Evolutionary conservation across 805 yeast genomes (phyloP).

Genomic region (Saccharomycopsis microspora): DNA sequence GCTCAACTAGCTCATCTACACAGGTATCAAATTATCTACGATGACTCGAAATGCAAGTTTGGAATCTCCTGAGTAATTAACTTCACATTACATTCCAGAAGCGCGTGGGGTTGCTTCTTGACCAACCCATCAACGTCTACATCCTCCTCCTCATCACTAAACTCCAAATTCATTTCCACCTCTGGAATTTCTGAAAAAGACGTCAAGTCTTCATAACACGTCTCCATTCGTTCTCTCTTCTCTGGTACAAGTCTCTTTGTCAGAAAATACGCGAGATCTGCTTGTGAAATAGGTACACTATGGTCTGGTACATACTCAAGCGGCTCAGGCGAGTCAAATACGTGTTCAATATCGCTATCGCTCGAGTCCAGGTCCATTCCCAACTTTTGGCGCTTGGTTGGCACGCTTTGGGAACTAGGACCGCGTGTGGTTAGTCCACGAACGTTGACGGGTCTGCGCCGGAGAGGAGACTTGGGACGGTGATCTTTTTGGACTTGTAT

Average conservation of each 20-base stretch:
- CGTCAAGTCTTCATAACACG: neutral
- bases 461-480: too few relatives aligned
- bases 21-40: neutral
- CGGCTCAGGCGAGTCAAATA: slow-evolving; percentile 18
- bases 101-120: slow-evolving; percentile 10
- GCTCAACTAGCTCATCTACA: neutral
- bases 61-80: slow-evolving; percentile 11
- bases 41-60: slow-evolving; percentile 6
- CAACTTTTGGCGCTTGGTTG: neutral
- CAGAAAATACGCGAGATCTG: slow-evolving; percentile 22
- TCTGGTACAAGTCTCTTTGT: slow-evolving; percentile 13
- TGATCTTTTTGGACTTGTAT: slow-evolving; percentile 14
- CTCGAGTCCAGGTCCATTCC: neutral
- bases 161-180: slow-evolving; percentile 3
- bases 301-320: slow-evolving; percentile 41
- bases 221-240: slow-evolving; percentile 1
- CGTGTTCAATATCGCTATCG: neutral
- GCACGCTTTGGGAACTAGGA: too few relatives aligned
- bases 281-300: slow-evolving; percentile 26
- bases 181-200: slow-evolving; percentile 11
- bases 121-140: slow-evolving; percentile 2
- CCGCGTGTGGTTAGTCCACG: too few relatives aligned
- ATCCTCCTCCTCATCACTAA: neutral
- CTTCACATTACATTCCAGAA: slow-evolving; percentile 5
- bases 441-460: too few relatives aligned